Percentiles rank a stretch among this genome's conserved stretches.
These are phyloP conservation scores for Sonneratia caseolaris DNA, from an alignment of 345 rosid species.

Conservation along the genomic window DNA sequence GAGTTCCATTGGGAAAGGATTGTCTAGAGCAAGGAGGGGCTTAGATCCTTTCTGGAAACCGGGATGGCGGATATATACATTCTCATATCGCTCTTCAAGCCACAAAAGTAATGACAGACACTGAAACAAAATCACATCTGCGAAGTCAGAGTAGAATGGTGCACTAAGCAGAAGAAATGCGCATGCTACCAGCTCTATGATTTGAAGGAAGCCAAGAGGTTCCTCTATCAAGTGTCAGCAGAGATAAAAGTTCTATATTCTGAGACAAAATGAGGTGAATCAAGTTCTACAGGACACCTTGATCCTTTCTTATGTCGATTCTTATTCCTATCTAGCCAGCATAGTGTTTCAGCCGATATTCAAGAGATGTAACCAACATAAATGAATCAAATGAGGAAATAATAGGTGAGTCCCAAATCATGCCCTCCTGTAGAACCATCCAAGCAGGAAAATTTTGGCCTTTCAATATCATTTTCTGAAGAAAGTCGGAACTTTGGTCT, in stretches of 20 bases:
- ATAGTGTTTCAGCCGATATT: neutral
- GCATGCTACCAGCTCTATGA: neutral
- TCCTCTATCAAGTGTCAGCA: neutral
- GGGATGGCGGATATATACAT: constrained; percentile 70
- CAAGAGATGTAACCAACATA: neutral
- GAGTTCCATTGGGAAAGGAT: constrained; percentile 88
- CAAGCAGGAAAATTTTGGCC: neutral
- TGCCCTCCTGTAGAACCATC: too few species aligned
- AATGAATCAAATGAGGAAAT: neutral
- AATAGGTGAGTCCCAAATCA: neutral
- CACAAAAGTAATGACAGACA: constrained; percentile 74
- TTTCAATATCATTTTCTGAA: neutral
- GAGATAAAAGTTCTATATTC: neutral
- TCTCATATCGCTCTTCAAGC: constrained; percentile 88
- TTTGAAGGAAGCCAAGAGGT: neutral
- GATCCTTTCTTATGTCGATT: neutral
- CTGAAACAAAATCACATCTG: constrained; percentile 26
- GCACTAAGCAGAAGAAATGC: neutral
- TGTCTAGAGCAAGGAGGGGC: constrained; percentile 72
- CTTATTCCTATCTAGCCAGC: neutral
- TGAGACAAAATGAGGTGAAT: neutral
- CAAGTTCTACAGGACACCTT: neutral
- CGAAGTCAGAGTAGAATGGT: neutral
- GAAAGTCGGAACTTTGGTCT: neutral
- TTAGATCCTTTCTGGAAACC: constrained; percentile 89